A percentile compares a stretch with the other conserved stretches of the same genome.
Conservation (phyloP, 2,329 filamentous ascomycete genomes). For the Xylariaceae sp. region DNA sequence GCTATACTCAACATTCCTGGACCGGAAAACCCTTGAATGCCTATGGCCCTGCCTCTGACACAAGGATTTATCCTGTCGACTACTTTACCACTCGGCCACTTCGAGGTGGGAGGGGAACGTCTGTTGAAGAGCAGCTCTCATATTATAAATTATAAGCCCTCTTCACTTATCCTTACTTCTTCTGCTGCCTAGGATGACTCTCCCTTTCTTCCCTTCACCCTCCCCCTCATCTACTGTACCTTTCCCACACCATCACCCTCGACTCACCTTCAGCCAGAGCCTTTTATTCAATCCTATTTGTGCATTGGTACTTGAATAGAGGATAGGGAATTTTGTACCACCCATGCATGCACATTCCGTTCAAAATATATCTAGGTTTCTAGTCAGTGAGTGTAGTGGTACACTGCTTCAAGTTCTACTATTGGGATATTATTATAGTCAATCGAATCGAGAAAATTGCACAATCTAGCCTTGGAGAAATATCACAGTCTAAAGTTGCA, state of each 20-base stretch:
- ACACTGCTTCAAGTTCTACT: too few species aligned
- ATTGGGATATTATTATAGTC: too few species aligned
- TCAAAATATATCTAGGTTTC: too few species aligned
- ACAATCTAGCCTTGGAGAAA: too few species aligned
- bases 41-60: conserved; percentile 3
- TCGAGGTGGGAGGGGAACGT: neutral
- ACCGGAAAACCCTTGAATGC: conserved; percentile 10
- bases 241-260: neutral
- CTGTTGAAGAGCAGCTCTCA: neutral
- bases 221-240: too few species aligned
- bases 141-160: conserved; percentile 11
- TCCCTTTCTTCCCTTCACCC: too few species aligned
- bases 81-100: conserved; percentile 11
- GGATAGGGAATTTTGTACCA: too few species aligned
- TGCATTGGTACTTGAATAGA: neutral
- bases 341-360: too few species aligned
- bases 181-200: neutral
- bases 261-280: neutral
- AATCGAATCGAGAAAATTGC: too few species aligned
- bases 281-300: too few species aligned
- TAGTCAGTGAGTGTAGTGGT: too few species aligned
- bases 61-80: conserved; percentile 5
- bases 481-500: too few species aligned
- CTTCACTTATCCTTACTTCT: neutral
- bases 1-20: neutral